Evolutionary conservation across 164 flowering plant genomes (phyloP), one percentile per base, ranked within the genome.

Genomic region (Stephania yunnanensis): DNA sequence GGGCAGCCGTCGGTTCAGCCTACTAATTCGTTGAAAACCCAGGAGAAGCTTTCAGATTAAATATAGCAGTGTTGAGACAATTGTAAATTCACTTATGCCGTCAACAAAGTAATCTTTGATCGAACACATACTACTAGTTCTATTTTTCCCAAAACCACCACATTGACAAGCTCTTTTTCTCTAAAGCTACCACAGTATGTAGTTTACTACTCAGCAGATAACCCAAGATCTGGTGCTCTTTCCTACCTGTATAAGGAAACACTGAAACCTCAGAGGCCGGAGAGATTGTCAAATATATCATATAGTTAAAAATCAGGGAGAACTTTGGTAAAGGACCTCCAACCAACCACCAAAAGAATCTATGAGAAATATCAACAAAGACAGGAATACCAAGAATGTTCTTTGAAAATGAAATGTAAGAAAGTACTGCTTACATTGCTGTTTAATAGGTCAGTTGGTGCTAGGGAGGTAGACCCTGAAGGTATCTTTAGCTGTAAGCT

Each of bases 401-500:
- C 45, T 53, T 61, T 61, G 66, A 61, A n/a, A n/a, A 61, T n/a
- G 66, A 22, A 61, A n/a, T 36, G 55, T 29, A 65, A 36, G 11
- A 50, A 52, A 13, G 55, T 61, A 8, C 65, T 46, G 48, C 77
- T 75, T 22, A 65, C 71, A 66, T 45, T 42, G 45, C 30, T 42
- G 3, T 65, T 48, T 22, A 12, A 22, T 1, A 29, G 29, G 44
- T 46, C 81, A 84, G 74, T 74, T 82, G 70, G 93, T 76, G 55
- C 89, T 70, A 30, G 99, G 98, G 80, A 95, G 97, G 83, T 88
- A 93, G 42, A 95, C 77, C 84, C 98, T 87, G 69, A 87, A 83
- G 46, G 82, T 87, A 65, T 88, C 92, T 80, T 80, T 92, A 74
- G 53, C 48, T 8, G 83, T 79, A 25, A 92, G 82, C 75, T 76